phyloP scores from a whole-genome alignment of 2,329 filamentous ascomycete species.

The Alternaria sp. region DNA sequence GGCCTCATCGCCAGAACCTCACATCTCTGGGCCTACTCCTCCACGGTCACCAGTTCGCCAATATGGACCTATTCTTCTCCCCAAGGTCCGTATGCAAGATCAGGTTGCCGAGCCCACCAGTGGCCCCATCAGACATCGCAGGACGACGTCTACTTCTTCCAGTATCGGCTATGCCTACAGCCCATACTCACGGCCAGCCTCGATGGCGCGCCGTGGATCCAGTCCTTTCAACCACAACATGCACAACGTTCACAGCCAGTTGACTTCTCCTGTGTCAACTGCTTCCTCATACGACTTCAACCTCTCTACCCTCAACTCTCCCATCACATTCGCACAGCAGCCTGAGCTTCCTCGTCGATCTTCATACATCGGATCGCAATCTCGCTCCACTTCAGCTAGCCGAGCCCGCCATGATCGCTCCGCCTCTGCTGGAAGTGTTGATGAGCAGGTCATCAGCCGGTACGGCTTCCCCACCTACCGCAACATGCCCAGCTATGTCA shows the following conservation, averaged over 20 bases:
- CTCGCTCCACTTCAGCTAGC: slow-evolving; percentile 69
- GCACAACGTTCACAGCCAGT: slow-evolving; percentile 42
- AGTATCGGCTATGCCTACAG: slow-evolving; percentile 53
- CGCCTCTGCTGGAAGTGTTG: slow-evolving; percentile 71
- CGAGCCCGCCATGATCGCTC: slow-evolving; percentile 56
- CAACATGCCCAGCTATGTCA: slow-evolving; percentile 68
- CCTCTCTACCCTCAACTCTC: slow-evolving; percentile 66
- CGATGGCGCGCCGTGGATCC: slow-evolving; percentile 54
- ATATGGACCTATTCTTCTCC: slow-evolving; percentile 79
- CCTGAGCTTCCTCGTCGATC: slow-evolving; percentile 41
- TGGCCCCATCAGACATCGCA: slow-evolving; percentile 62
- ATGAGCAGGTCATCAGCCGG: slow-evolving; percentile 69
- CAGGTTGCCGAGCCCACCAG: slow-evolving; percentile 71
- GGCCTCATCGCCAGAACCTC: slow-evolving; percentile 71
- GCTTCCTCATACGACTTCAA: slow-evolving; percentile 49
- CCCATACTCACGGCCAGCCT: slow-evolving; percentile 57
- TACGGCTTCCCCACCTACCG: slow-evolving; percentile 88
- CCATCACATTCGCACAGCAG: slow-evolving; percentile 59
- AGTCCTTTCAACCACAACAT: slow-evolving; percentile 51
- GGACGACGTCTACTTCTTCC: slow-evolving; percentile 61
- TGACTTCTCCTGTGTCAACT: slow-evolving; percentile 54
- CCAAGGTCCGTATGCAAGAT: slow-evolving; percentile 86
- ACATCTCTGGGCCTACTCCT: slow-evolving; percentile 73
- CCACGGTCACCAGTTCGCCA: slow-evolving; percentile 75
- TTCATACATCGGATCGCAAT: slow-evolving; percentile 48